These are phyloP conservation scores for Pyricularia sp. DNA, from an alignment of 2,329 filamentous ascomycete genomes.

Conservation along the genomic window DNA sequence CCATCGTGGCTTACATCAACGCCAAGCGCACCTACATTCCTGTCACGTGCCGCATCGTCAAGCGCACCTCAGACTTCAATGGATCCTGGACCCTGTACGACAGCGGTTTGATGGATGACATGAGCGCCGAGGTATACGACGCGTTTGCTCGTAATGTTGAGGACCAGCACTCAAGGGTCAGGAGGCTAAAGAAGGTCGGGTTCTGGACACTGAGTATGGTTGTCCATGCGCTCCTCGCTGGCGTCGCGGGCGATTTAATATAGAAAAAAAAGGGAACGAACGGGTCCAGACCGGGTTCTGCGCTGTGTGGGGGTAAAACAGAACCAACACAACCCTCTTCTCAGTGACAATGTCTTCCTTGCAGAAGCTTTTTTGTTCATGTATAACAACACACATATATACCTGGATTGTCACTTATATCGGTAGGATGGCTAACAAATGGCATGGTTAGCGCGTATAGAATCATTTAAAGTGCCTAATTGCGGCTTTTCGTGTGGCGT, in stretches of 20 bases:
- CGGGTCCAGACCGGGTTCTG: not conserved
- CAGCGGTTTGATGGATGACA: slow-evolving; percentile 86
- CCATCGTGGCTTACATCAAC: slow-evolving; percentile 98
- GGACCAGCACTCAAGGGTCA: slow-evolving; percentile 75
- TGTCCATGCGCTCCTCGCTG: slow-evolving; percentile 88
- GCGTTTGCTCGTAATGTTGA: slow-evolving; percentile 89
- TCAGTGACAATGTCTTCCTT: not conserved
- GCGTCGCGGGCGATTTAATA: slow-evolving; percentile 75
- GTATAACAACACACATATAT: not conserved
- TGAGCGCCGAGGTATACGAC: slow-evolving; percentile 87
- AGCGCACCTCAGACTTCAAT: slow-evolving; percentile 81
- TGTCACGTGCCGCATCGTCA: slow-evolving; percentile 89
- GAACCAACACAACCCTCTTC: not conserved
- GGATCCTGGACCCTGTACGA: slow-evolving; percentile 94
- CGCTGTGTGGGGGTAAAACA: not conserved
- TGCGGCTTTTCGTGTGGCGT: not conserved
- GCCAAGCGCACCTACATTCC: slow-evolving; percentile 91
- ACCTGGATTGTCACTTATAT: not conserved
- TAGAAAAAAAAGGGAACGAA: slow-evolving; percentile 9
- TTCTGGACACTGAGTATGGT: slow-evolving; percentile 92
- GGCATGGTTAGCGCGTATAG: not conserved
- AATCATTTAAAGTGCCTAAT: not conserved
- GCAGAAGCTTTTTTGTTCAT: not conserved
- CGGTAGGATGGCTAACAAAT: not conserved
- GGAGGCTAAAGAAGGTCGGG: slow-evolving; percentile 84